Evolutionary conservation across 768 basidiomycete genomes (phyloP), one percentile per base, ranked within the genome.

Genomic region (Serendipita indica): DNA sequence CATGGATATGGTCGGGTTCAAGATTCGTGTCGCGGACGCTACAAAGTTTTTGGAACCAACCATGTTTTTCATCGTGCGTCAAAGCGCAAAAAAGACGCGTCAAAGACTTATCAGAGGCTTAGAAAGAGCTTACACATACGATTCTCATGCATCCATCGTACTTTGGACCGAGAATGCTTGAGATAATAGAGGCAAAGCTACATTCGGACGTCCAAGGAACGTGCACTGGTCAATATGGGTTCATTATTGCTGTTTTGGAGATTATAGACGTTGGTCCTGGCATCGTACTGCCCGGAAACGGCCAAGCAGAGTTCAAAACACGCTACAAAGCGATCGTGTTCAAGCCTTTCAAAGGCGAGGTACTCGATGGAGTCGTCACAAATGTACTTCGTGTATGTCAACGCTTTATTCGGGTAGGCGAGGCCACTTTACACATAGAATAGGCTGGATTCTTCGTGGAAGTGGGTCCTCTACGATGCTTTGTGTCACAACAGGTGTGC

Each of bases 291-390:
- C 81, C 85, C 58, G 89, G 90, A 5, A 91, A 84, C 33, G 94
- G 92, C 1, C 90, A 94, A 71, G 96, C 96, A 3, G 90, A 97
- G 72, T 99, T 99, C 70, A 79, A 89, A 63, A 90, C 91, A 20
- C 77, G 86, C 58, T 99, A 98, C 72, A 83, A 86, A 27, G 96
- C 96, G 3, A 91, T 99, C 63, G 94, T 99, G 18, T 97, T 96
- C 79, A 93, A 97, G 71, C 96, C 96, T n/a, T 98, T 98, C 79
- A 96, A 97, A 70, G 93, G 92, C 7, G 94, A 99, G 69, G 94
- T 97, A 3, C 88, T 99, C 16, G 96, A 99, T 69, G 94, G 91
- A 0, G 84, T 92, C 2, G 94, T 99, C 16, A 86, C 84, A 65
- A 92, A 89, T 61, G 96, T 99, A 33, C 93, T 84, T 70, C 96